Percentiles rank a stretch among this genome's conserved stretches.
These are phyloP conservation scores for Tremella yokohamensis DNA, from an alignment of 768 basidiomycete species.

Conservation along the genomic window DNA sequence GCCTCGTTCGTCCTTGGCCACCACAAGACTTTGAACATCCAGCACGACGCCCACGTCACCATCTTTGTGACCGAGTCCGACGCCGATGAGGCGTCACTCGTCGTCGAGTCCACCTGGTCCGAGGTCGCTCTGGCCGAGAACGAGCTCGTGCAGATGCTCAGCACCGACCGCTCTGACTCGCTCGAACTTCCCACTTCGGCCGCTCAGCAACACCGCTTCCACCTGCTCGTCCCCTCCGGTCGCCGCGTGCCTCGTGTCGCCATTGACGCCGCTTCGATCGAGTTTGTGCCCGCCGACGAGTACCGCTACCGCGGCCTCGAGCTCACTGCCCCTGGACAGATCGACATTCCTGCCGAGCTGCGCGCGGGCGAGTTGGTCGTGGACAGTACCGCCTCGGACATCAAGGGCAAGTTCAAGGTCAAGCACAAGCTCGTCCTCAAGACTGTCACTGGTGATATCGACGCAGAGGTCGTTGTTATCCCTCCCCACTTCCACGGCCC, in stretches of 20 bases:
- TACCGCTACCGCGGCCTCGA: conserved; percentile 3
- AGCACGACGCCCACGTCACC: conserved; percentile 17
- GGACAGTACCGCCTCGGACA: conserved; percentile 16
- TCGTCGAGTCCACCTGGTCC: conserved; percentile 27
- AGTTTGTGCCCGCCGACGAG: no score
- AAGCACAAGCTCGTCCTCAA: conserved; percentile 19
- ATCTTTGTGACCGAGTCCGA: conserved; percentile 18
- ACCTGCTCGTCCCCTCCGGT: no score
- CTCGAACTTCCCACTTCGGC: no score
- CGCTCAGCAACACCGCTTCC: no score
- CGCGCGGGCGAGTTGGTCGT: conserved; percentile 10
- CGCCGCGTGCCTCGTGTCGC: no score
- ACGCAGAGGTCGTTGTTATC: conserved; percentile 28
- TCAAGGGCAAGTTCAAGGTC: conserved; percentile 37
- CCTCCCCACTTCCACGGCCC: conserved; percentile 11
- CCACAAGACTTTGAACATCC: conserved; percentile 11
- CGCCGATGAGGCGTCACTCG: conserved; percentile 8
- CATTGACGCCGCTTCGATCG: no score
- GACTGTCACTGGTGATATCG: conserved; percentile 36
- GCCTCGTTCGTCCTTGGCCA: conserved; percentile 18
- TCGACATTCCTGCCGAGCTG: conserved; percentile 11
- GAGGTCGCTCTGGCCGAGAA: conserved; percentile 2
- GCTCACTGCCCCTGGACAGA: conserved; percentile 21
- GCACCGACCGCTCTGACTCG: no score
- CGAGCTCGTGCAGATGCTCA: no score